Evolutionary conservation across 1,284 basidiomycete species (phyloP).

Genomic region (Cutaneotrichosporon sp.): DNA sequence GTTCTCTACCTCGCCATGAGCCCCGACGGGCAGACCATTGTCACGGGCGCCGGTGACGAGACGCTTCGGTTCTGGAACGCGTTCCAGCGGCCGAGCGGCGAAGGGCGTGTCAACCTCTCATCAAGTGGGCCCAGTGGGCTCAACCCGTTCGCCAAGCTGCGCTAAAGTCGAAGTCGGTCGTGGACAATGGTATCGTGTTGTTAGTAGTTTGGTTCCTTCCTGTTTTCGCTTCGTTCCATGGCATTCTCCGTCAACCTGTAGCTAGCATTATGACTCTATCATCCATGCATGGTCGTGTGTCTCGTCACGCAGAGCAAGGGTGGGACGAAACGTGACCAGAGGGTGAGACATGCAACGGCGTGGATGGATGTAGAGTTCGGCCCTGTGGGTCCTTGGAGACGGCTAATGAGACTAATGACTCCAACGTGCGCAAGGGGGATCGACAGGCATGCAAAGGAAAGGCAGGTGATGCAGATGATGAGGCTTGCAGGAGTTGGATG

Average conservation of each 20-base stretch:
- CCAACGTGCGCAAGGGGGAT: too few relatives aligned
- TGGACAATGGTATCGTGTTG: not conserved
- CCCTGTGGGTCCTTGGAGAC: too few relatives aligned
- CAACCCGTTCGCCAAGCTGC: conserved; percentile 21
- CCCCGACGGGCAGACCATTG: conserved; percentile 95
- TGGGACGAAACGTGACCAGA: not conserved
- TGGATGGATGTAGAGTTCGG: too few relatives aligned
- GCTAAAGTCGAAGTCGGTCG: not conserved
- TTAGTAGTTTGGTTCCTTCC: not conserved
- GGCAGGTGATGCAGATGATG: too few relatives aligned
- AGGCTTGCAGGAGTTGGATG: too few relatives aligned
- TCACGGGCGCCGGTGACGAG: conserved; percentile 97
- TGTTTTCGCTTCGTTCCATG: not conserved
- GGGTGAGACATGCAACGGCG: too few relatives aligned
- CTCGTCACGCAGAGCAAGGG: not conserved
- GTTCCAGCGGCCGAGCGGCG: conserved; percentile 59
- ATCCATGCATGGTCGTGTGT: conserved; percentile 1
- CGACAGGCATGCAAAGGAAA: too few relatives aligned
- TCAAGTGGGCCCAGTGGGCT: conserved; percentile 12
- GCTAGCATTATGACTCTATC: conserved; percentile 1
- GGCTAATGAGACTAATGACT: not conserved
- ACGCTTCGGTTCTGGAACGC: conserved; percentile 97
- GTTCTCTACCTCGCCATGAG: conserved; percentile 97
- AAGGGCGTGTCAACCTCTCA: conserved; percentile 12
- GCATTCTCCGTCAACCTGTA: not conserved